Evolutionary conservation across 2,329 filamentous ascomycete species (phyloP).

Genomic region (Hymenoscyphus albidus): DNA sequence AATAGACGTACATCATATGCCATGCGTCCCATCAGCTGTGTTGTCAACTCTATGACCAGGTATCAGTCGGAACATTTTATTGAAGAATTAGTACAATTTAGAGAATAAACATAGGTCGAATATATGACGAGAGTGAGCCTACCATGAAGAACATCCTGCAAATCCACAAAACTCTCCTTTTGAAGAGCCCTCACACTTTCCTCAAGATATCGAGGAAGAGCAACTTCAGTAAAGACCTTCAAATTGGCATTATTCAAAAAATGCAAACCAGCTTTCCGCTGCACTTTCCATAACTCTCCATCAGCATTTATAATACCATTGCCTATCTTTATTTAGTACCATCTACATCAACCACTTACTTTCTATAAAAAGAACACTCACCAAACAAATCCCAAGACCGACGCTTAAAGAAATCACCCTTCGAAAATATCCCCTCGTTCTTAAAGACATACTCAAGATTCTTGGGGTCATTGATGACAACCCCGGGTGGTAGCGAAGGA

Average conservation of each 20-base stretch:
- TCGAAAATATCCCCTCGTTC: slow-evolving; percentile 56
- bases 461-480: slow-evolving; percentile 58
- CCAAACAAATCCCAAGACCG: slow-evolving; percentile 61
- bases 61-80: neutral
- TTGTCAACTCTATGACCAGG: slow-evolving; percentile 48
- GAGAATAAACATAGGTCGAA: neutral
- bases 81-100: neutral
- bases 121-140: neutral
- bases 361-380: slow-evolving; percentile 18
- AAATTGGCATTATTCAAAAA: slow-evolving; percentile 58
- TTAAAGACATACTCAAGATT: slow-evolving; percentile 62
- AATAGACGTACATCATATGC: slow-evolving; percentile 50
- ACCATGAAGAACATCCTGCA: slow-evolving; percentile 56
- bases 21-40: slow-evolving; percentile 63
- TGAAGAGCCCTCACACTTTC: slow-evolving; percentile 38
- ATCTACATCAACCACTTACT: neutral
- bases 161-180: slow-evolving; percentile 42
- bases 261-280: slow-evolving; percentile 57
- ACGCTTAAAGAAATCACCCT: slow-evolving; percentile 58
- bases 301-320: slow-evolving; percentile 65
- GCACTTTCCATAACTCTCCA: slow-evolving; percentile 58
- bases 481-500: slow-evolving; percentile 57
- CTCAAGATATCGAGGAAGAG: slow-evolving; percentile 51
- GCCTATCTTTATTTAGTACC: slow-evolving; percentile 35
- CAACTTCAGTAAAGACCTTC: slow-evolving; percentile 52